Conservation (phyloP, 2,329 filamentous ascomycete genomes). For the Septoria linicola region DNA sequence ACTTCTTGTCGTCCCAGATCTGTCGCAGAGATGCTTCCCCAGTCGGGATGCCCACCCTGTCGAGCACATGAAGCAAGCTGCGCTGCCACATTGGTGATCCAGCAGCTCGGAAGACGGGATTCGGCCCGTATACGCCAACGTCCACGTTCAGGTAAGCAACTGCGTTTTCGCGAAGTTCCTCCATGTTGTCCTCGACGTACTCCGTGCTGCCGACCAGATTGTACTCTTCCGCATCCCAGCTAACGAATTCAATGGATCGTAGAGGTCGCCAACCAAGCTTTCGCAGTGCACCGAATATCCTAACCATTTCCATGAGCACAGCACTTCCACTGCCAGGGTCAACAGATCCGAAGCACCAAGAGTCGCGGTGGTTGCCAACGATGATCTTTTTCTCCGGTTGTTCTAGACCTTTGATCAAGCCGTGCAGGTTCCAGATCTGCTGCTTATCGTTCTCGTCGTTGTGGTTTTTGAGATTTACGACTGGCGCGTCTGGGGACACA, state of each 20-base stretch:
- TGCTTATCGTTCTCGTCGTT: conserved; percentile 82
- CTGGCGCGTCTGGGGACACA: conserved; percentile 47
- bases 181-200: conserved; percentile 82
- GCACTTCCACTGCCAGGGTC: conserved; percentile 88
- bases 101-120: conserved; percentile 67
- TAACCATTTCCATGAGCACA: conserved; percentile 83
- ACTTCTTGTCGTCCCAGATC: conserved; percentile 68
- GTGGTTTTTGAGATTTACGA: conserved; percentile 78
- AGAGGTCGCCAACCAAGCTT: conserved; percentile 81
- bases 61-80: conserved; percentile 69
- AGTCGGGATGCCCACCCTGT: conserved; percentile 70
- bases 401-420: conserved; percentile 79
- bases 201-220: conserved; percentile 93
- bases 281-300: conserved; percentile 77
- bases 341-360: conserved; percentile 84
- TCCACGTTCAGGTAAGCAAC: conserved; percentile 92
- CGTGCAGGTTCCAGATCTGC: conserved; percentile 89
- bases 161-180: conserved; percentile 68
- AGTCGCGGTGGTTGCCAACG: conserved; percentile 89
- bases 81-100: conserved; percentile 79
- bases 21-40: conserved; percentile 70
- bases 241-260: conserved; percentile 94
- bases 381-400: conserved; percentile 80
- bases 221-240: conserved; percentile 93
- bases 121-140: conserved; percentile 68